Conservation (phyloP, 116 monocot species). For the Phalaenopsis hybrid region DNA sequence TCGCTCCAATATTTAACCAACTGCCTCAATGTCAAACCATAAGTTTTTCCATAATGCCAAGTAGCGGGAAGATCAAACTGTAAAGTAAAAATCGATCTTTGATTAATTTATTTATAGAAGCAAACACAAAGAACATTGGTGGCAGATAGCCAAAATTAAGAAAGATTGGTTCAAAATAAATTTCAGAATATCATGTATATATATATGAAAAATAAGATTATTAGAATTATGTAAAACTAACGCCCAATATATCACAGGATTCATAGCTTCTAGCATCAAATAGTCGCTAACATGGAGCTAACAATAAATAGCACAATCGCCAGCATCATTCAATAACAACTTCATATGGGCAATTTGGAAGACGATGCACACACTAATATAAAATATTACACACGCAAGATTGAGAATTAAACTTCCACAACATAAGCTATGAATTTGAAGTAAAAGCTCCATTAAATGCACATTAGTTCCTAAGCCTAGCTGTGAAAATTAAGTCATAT, state of each 20-base stretch:
- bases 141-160: not conserved
- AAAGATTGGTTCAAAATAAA: not conserved
- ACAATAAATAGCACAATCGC: not conserved
- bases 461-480: not conserved
- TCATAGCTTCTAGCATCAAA: not conserved
- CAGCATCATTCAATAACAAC: not conserved
- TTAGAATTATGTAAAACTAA: not conserved
- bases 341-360: not conserved
- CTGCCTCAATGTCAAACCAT: conserved; percentile 71
- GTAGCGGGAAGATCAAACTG: conserved; percentile 96
- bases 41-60: conserved; percentile 67
- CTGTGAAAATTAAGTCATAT: not conserved
- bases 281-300: not conserved
- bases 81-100: conserved; percentile 11
- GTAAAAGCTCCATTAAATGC: not conserved
- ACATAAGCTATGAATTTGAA: not conserved
- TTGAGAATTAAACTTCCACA: not conserved
- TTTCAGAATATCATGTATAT: not conserved
- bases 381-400: not conserved
- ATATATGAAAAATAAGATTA: not conserved
- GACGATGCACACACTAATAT: not conserved
- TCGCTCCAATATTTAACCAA: conserved; percentile 84
- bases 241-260: not conserved
- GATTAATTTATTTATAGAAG: not conserved
- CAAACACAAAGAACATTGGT: not conserved